A percentile compares a stretch with the other conserved stretches of the same genome.
Evolutionary conservation across 306 rosid genomes (phyloP).

Genomic region (Medicago truncatula): MtrunA17r5.0-ANR NC_053044.1:53326501-53327000

Average conservation of each 20-base stretch:
- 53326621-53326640: neutral
- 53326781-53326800: neutral
- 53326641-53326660: neutral
- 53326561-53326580: slow-evolving; percentile 20
- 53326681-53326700: slow-evolving; percentile 6
- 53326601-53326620: neutral
- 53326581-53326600: neutral
- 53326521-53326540: neutral
- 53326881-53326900: neutral
- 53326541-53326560: slow-evolving; percentile 6
- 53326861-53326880: neutral
- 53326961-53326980: too few relatives aligned
- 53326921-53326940: neutral
- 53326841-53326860: neutral
- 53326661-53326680: neutral
- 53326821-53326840: neutral
- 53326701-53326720: slow-evolving; percentile 25
- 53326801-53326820: neutral
- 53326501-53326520: slow-evolving; percentile 1
- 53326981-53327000: neutral
- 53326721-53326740: slow-evolving; percentile 9
- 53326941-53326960: too few relatives aligned
- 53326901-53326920: neutral
- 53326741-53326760: slow-evolving; percentile 7
- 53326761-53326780: neutral